A percentile compares a stretch with the other conserved stretches of the same genome.
These are phyloP conservation scores for Alternaria rosae DNA, from an alignment of 2,329 filamentous ascomycete species.

Conservation along the genomic window DNA sequence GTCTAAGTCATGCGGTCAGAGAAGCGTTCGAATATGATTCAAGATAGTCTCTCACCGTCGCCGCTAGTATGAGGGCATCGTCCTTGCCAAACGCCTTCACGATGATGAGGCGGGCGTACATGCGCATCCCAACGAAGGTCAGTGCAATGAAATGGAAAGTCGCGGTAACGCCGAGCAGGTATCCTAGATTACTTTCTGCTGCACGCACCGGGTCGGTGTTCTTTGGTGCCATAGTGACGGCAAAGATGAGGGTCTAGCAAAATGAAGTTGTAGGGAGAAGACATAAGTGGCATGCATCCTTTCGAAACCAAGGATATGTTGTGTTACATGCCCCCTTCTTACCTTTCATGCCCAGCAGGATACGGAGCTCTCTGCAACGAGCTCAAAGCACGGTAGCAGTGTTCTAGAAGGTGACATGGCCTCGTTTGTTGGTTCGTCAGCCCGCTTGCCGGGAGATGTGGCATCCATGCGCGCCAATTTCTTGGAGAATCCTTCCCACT, in stretches of 20 bases:
- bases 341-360: background rate
- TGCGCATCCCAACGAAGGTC: background rate
- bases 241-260: background rate
- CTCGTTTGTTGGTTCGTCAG: background rate
- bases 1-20: background rate
- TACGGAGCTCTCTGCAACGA: background rate
- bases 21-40: background rate
- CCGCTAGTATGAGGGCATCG: background rate
- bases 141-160: background rate
- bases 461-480: background rate
- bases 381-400: background rate
- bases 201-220: background rate
- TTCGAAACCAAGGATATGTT: background rate
- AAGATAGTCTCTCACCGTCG: background rate
- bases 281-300: background rate
- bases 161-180: background rate
- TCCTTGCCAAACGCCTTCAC: background rate
- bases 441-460: background rate
- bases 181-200: background rate
- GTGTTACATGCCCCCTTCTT: background rate
- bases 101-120: background rate
- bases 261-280: background rate
- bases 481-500: background rate
- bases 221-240: background rate
- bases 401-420: background rate